Base-by-base conservation (phyloP, 2,329 filamentous ascomycete species). In the Epichloe coenophiala region DNA sequence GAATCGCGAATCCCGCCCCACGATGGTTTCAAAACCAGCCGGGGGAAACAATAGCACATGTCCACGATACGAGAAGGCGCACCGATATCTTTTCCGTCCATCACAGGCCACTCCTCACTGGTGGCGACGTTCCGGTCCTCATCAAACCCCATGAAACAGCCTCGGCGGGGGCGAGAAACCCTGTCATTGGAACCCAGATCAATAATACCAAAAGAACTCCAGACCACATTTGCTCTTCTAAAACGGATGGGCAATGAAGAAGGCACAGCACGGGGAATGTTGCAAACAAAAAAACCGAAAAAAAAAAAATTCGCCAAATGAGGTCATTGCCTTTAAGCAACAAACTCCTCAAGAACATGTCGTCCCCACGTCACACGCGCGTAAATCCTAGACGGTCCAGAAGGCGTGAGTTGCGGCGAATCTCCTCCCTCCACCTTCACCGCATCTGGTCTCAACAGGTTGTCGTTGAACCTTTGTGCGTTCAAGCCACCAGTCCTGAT, bases 191-290 rank as follows among this genome's bases (percentile, higher is more conserved):
- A 47, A 36, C 44, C 49, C 49, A 31, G 37, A 42, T 47, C 49
- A 51, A 47, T 40, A 50, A 41, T 51, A 51, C 49, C 49, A 51
- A 65, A 65, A 56, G 52, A 73, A 73, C 71, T 73, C 71, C 71
- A 61, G 62, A 69, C 69, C 69, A 64, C 66, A 69, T 66, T 66
- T 68, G 64, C 65, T 70, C 65, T 67, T 53, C 63, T 65, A 56
- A 54, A 58, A 54, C 33, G 42, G 40, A 43, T 39, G 27, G 45
- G 44, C 38, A 49, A 40, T 50, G 43, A 62, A 41, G 63, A 49
- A 51, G 46, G 41, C 47, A 59, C 52, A 56, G 53, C 38, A 46
- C 47, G 51, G 38, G 52, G 54, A 59, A 60, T 56, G 61, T 46
- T 53, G 49, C 51, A 40, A 46, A 45, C 48, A 33, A 51, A 41